phyloP scores from a whole-genome alignment of 176 grass and related monocot species.

The Aegilops sharonensis region DNA sequence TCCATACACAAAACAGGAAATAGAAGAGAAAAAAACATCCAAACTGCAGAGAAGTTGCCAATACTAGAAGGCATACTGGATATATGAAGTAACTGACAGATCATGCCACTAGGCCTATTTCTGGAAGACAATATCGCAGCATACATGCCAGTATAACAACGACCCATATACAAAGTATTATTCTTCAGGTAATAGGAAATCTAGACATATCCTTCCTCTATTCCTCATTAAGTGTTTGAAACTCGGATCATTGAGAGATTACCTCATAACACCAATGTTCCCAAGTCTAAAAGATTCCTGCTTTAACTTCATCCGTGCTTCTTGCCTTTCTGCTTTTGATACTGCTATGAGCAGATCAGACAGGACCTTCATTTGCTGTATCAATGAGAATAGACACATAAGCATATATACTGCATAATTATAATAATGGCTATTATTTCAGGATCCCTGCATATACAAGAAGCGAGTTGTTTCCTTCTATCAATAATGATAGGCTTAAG shows the following conservation, averaged over 20 bases:
- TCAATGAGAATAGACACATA: slow-evolving; percentile 22
- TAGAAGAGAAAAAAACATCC: background rate
- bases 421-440: slow-evolving; percentile 12
- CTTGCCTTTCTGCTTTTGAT: slow-evolving; percentile 98
- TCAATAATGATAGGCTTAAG: background rate
- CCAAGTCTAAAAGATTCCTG: slow-evolving; percentile 97
- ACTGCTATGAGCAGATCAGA: slow-evolving; percentile 89
- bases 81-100: slow-evolving; percentile 15
- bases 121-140: background rate
- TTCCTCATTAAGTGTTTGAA: slow-evolving; percentile 5
- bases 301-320: slow-evolving; percentile 80
- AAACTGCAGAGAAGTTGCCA: background rate
- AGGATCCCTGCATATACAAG: slow-evolving; percentile 22
- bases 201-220: background rate
- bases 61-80: slow-evolving; percentile 9
- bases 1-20: background rate
- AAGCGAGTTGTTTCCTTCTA: background rate
- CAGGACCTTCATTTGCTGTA: slow-evolving; percentile 87
- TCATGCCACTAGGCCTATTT: background rate
- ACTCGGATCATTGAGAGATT: background rate
- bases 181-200: background rate
- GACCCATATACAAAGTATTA: background rate
- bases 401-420: background rate
- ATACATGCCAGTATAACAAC: background rate
- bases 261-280: slow-evolving; percentile 98